Evolutionary conservation across 2,329 filamentous ascomycete species (phyloP), one percentile per base, ranked within the genome.

Genomic region (Rhinocladiella similis): DNA sequence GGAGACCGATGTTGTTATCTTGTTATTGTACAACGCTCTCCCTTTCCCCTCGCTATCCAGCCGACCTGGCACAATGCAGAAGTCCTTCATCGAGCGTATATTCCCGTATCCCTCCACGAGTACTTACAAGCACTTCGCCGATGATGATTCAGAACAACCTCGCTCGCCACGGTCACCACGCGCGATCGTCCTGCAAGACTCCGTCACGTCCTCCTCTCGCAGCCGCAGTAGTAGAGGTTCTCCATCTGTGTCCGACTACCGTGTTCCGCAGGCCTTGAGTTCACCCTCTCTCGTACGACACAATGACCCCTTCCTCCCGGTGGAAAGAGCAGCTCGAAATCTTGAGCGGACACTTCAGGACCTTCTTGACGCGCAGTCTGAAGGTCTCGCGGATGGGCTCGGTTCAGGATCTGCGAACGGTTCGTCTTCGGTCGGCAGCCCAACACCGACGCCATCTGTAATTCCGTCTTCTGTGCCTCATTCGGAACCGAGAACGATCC

Each of bases 341-440:
- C 77, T 86, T 9, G 77, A 86, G 65, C 75, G 76, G 50, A 80
- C 82, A 58, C 73, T 86, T 9, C 83, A 86, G 67, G 73, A 75
- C 54, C 71, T 85, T 10, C 78, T 86, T 19, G 83, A 86, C 68
- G 81, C 81, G 9, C 83, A 86, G 67, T 80, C 81, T 29, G 81
- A 84, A 63, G 82, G 79, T 16, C 72, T 86, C 27, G 72, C 79
- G 39, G 75, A 77, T 46, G 79, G 78, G 3, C 68, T 82, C 3
- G 69, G 71, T 12, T 70, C 69, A 12, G 54, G 50, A 1, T 65
- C 67, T 5, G 48, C 60, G 27, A 76, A 82, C 59, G 77, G 79
- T 55, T 57, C 66, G 39, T 63, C 71, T 1, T 81, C 80, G 1
- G 78, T 75, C 33, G 76, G 76, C 39, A 83, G 77, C 60, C 66